Conservation (phyloP, 2,329 filamentous ascomycete genomes). For the Penicillium sp. region DNA sequence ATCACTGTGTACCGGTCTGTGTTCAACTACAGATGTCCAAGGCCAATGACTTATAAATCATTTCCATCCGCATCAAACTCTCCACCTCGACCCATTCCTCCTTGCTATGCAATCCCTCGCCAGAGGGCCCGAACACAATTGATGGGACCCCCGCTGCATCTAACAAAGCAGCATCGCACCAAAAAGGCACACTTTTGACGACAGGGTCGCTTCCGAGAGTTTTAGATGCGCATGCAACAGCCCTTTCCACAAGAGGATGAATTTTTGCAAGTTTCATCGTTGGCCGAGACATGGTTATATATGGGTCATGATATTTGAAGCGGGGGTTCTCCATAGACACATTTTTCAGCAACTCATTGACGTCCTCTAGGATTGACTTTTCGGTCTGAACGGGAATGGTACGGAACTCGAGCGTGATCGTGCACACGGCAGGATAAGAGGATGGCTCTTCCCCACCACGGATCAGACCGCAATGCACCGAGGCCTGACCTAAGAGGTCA, state of each 20-base stretch:
- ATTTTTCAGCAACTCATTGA: constrained; percentile 37
- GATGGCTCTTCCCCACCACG: constrained; percentile 53
- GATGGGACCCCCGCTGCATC: constrained; percentile 46
- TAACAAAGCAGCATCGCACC: constrained; percentile 54
- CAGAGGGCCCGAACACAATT: constrained; percentile 49
- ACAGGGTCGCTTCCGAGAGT: constrained; percentile 27
- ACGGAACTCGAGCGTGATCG: constrained; percentile 49
- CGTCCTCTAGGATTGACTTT: constrained; percentile 37
- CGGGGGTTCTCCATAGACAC: constrained; percentile 32
- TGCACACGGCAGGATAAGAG: constrained; percentile 53
- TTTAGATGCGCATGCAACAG: constrained; percentile 26
- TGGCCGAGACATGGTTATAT: constrained; percentile 44
- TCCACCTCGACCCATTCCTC: constrained; percentile 52
- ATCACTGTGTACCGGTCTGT: background rate
- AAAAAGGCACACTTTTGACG: constrained; percentile 40
- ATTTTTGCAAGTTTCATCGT: constrained; percentile 41
- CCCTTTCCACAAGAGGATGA: constrained; percentile 43
- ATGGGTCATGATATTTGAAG: constrained; percentile 43
- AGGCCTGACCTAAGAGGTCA: constrained; percentile 40
- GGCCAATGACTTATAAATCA: constrained; percentile 18
- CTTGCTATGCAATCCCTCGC: constrained; percentile 51
- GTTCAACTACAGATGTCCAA: constrained; percentile 18
- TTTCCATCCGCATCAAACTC: constrained; percentile 39
- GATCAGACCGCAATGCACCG: constrained; percentile 50
- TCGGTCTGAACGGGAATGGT: constrained; percentile 48